Base-by-base conservation (phyloP, 306 rosid species). In the Alnus rubra region DNA sequence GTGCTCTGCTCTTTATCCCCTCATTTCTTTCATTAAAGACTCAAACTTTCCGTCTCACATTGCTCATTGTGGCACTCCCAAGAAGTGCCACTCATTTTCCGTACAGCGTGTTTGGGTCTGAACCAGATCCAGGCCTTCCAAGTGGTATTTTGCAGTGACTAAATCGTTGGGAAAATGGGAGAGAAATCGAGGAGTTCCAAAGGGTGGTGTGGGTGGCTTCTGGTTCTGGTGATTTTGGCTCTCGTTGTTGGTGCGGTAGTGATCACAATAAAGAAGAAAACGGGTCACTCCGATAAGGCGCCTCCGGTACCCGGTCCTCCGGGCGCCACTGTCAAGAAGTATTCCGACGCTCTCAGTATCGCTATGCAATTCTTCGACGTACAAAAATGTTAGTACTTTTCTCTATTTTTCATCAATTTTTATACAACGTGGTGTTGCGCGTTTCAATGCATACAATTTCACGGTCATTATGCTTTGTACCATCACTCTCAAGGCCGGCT, bases 251-350 rank as follows among this genome's bases (percentile, higher is more conserved):
- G 86, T 52, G 99, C 89, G 14, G n/a, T 86, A 70, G 87, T 80
- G 19, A 68, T 84, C 42, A 47, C 85, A 3, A 5, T 93, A 9
- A 89, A 73, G 76, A 95, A 89, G 89, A 91, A 76, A 76, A 16
- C 79, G 3, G 82, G 75, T 54, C 83, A 80, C 73, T 86, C 87
- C 62, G 82, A 83, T 56, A 79, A 82, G 58, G 51, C 88, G 0
- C 88, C 83, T 58, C 91, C 98, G 30, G 91, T 90, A 60, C 96
- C 96, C 0, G 98, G 98, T 0, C 94, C 97, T 3, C 97, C 98
- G 4, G 97, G 96, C 51, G 92, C 89, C 74, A 73, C 87, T 78
- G 75, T 82, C 75, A 80, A 88, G 73, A 88, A 85, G 74, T 96
- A 96, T 78, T 49, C 92, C 59, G 84, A 84, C 74, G 96, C 99